Evolutionary conservation across 2,329 filamentous ascomycete species (phyloP).

Genomic region (Aspergillus proliferans): DNA sequence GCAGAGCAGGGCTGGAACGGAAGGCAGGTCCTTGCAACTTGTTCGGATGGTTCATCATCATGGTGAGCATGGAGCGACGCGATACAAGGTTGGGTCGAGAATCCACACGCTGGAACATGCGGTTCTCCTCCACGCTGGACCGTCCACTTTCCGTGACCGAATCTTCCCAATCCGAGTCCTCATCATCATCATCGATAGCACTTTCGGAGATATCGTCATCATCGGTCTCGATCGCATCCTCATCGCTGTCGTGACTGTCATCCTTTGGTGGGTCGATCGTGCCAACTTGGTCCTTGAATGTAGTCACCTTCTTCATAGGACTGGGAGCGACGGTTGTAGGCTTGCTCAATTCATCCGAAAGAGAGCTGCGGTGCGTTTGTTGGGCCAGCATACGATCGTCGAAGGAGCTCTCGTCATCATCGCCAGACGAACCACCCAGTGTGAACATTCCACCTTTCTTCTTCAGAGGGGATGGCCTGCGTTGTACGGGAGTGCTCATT

Average conservation of each 20-base stretch:
- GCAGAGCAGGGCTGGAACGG: slow-evolving; percentile 39
- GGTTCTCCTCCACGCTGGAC: slow-evolving; percentile 66
- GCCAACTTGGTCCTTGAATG: slow-evolving; percentile 71
- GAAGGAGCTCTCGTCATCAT: slow-evolving; percentile 72
- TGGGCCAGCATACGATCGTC: slow-evolving; percentile 54
- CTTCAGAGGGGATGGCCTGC: slow-evolving; percentile 50
- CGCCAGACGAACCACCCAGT: slow-evolving; percentile 79
- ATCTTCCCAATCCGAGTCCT: slow-evolving; percentile 57
- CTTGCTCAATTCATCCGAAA: slow-evolving; percentile 49
- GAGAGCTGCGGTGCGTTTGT: slow-evolving; percentile 47
- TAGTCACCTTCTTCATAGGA: slow-evolving; percentile 66
- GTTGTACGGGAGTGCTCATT: slow-evolving; percentile 57
- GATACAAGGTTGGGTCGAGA: slow-evolving; percentile 80
- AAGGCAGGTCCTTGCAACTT: slow-evolving; percentile 59
- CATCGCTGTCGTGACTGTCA: slow-evolving; percentile 43
- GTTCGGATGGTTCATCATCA: slow-evolving; percentile 79
- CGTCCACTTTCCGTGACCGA: slow-evolving; percentile 76
- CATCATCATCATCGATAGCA: slow-evolving; percentile 68
- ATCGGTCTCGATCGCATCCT: slow-evolving; percentile 55
- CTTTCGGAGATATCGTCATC: slow-evolving; percentile 68
- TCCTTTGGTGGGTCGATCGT: slow-evolving; percentile 50
- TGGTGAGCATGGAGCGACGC: slow-evolving; percentile 79
- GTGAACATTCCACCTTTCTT: slow-evolving; percentile 62
- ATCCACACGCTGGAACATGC: slow-evolving; percentile 81
- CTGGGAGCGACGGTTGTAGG: slow-evolving; percentile 23